Percentiles rank a stretch among this genome's conserved stretches.
Conservation (phyloP, 2,329 filamentous ascomycete genomes). For the Monilinia fructigena region DNA sequence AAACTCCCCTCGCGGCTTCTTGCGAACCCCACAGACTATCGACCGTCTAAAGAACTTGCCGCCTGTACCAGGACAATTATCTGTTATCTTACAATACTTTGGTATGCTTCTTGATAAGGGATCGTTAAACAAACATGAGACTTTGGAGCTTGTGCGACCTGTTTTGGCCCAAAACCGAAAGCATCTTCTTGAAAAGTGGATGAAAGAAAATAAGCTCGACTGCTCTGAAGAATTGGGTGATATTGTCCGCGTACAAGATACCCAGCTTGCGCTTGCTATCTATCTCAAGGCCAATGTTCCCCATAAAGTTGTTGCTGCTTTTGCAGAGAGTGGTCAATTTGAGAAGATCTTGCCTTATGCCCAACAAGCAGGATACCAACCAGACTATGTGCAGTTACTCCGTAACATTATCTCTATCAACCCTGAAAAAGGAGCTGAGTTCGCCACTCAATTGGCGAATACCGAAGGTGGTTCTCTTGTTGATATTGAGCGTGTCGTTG, state of each 20-base stretch:
- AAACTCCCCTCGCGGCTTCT: conserved; percentile 92
- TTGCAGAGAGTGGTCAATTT: conserved; percentile 94
- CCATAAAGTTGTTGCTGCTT: conserved; percentile 90
- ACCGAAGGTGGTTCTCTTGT: conserved; percentile 83
- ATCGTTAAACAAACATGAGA: conserved; percentile 86
- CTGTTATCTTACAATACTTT: conserved; percentile 94
- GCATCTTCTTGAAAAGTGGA: conserved; percentile 96
- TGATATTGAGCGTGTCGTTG: conserved; percentile 90
- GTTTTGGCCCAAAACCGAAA: conserved; percentile 93
- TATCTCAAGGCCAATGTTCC: conserved; percentile 89
- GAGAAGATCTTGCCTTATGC: conserved; percentile 95
- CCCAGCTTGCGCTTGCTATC: conserved; percentile 81
- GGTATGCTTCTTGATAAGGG: conserved; percentile 97
- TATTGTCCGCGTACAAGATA: conserved; percentile 83
- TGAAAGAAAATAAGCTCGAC: conserved; percentile 92
- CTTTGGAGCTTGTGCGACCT: conserved; percentile 86
- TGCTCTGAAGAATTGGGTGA: conserved; percentile 97
- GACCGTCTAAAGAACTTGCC: conserved; percentile 91
- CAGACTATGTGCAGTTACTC: conserved; percentile 90
- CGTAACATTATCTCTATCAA: conserved; percentile 81
- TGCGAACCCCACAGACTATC: conserved; percentile 92
- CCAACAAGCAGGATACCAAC: conserved; percentile 79
- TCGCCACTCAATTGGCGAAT: conserved; percentile 88
- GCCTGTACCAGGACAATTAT: conserved; percentile 79
- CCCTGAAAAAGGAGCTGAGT: conserved; percentile 91